Evolutionary conservation across 2,329 filamentous ascomycete species (phyloP).

Genomic region (Pyricularia sp.): DNA sequence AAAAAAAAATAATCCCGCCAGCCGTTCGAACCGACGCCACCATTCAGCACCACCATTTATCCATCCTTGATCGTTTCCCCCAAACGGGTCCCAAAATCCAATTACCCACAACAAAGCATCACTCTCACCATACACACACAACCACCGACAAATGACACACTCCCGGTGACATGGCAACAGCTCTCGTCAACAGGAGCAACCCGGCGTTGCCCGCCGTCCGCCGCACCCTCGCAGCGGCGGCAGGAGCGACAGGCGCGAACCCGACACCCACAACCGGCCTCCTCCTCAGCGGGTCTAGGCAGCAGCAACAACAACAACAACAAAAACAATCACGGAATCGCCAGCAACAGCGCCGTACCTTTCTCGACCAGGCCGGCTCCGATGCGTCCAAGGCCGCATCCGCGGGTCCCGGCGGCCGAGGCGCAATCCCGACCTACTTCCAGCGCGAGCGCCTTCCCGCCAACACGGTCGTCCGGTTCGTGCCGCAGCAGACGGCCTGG

Average conservation of each 20-base stretch:
- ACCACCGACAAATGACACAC: conserved; percentile 3
- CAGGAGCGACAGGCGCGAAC: background rate
- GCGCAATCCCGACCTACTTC: conserved; percentile 66
- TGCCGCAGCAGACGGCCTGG: conserved; percentile 99
- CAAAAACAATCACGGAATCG: background rate
- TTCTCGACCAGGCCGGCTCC: conserved; percentile 13
- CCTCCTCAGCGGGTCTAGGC: background rate
- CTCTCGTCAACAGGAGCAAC: background rate
- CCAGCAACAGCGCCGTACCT: conserved; percentile 10
- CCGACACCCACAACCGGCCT: background rate
- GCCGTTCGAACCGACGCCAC: background rate
- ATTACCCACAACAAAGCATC: background rate
- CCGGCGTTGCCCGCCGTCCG: background rate
- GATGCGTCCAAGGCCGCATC: conserved; percentile 18
- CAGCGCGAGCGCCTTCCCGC: conserved; percentile 66
- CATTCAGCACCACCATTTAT: too few species aligned
- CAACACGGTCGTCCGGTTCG: conserved; percentile 92
- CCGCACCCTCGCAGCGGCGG: background rate
- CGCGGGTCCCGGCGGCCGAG: conserved; percentile 6
- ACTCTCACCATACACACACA: background rate
- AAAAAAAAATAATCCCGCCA: background rate
- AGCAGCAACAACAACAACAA: too few species aligned
- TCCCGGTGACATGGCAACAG: conserved; percentile 3
- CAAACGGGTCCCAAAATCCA: background rate
- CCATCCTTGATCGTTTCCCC: background rate